A percentile compares a stretch with the other conserved stretches of the same genome.
Evolutionary conservation across 768 basidiomycete genomes (phyloP).

Genomic region (Russula sp.): DNA sequence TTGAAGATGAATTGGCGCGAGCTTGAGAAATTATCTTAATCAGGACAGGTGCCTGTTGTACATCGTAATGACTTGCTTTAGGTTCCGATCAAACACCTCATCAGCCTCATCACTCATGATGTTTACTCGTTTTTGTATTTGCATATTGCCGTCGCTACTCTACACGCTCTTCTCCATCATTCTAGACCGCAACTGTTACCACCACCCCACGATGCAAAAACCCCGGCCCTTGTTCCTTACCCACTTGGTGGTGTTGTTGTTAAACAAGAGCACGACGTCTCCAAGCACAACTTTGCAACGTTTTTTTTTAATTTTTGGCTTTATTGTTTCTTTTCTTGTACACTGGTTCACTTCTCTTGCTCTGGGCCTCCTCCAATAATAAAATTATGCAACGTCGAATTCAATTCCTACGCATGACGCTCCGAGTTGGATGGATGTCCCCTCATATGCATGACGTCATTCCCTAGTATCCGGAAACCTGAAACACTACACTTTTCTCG

Average conservation of each 20-base stretch:
- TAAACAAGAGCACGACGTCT: slow-evolving; percentile 4
- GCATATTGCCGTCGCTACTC: slow-evolving; percentile 7
- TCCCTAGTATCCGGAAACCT: not conserved
- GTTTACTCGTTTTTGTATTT: slow-evolving; percentile 14
- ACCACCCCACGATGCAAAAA: not conserved
- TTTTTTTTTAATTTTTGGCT: slow-evolving; percentile 3
- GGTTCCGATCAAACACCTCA: not conserved
- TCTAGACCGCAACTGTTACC: slow-evolving; percentile 2
- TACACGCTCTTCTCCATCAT: slow-evolving; percentile 4
- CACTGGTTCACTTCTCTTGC: not conserved
- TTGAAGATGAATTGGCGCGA: not conserved
- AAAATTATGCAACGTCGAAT: not conserved
- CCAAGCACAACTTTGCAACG: not conserved
- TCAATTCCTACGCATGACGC: not conserved
- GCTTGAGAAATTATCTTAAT: not conserved
- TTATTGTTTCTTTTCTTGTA: slow-evolving; percentile 7
- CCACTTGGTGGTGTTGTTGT: not conserved
- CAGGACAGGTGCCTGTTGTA: slow-evolving; percentile 19
- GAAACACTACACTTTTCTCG: not conserved
- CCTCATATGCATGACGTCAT: not conserved
- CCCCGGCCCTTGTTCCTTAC: not conserved
- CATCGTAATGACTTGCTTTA: slow-evolving; percentile 13
- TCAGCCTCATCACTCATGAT: not conserved
- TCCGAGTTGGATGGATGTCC: not conserved
- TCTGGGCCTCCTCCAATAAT: not conserved